Evolutionary conservation across 345 rosid genomes (phyloP), one percentile per base, ranked within the genome.

Genomic region (Litchi chinensis): DNA sequence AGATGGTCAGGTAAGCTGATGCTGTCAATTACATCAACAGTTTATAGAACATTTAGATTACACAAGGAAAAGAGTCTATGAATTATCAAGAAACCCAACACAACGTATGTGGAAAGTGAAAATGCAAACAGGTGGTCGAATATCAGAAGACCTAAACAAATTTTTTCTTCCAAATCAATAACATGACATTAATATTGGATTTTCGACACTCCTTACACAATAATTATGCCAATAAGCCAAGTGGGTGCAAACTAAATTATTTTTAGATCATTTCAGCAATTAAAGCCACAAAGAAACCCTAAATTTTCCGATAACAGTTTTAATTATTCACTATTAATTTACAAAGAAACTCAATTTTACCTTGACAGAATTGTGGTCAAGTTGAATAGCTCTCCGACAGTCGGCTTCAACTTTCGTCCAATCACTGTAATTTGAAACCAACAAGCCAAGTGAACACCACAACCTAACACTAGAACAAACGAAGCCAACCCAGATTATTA

Each of bases 351-450:
- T 54, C n/a, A 54, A 54, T 18, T 15, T 54, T 6, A 93, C 98
- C 93, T 94, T 94, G 68, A 92, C 86, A 10, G 95, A 91, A 80
- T 65, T 83, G 75, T 82, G 85, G 75, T 91, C 91, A 44, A 95
- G 95, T 73, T 87, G 90, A 77, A 91, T 84, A n/a, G 98, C 99
- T 76, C 37, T 87, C 75, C 93, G 83, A 80, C 94, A 89, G 82
- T 93, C 99, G 78, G 85, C 91, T 86, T 93, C 98, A 40, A 92
- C 97, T 81, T 81, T 92, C 48, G 74, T 69, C 99, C 99, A 93
- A 83, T 93, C 91, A 77, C 99, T 95, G 79, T 44, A 84, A 24
- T 15, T 50, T 73, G 68, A 70, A 56, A 41, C 7, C 77, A 77
- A 52, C 40, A 79, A 52, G 43, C 80, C 37, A 73, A 76, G 65